phyloP scores from a whole-genome alignment of 768 basidiomycete species.

The Lactarius quietus region DNA sequence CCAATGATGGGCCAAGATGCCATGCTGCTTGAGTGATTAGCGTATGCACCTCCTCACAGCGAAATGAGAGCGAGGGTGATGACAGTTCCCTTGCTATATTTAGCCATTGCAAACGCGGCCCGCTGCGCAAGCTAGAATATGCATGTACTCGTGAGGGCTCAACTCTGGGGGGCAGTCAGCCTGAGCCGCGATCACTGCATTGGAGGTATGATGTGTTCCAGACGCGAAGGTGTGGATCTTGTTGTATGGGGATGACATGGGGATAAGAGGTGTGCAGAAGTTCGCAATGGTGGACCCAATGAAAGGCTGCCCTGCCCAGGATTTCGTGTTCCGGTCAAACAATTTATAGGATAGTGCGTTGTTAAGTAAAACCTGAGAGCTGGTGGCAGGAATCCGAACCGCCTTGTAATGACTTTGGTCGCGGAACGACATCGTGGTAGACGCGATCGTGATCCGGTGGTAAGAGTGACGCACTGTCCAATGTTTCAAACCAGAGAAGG shows the following conservation, averaged over 20 bases:
- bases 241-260: not conserved
- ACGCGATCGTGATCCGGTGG: slow-evolving; percentile 1
- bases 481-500: slow-evolving; percentile 2
- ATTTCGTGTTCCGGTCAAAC: not conserved
- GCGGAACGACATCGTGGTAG: slow-evolving; percentile 4
- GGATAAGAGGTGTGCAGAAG: not conserved
- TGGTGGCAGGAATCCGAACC: not conserved
- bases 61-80: slow-evolving; percentile 38
- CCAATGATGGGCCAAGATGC: slow-evolving; percentile 38
- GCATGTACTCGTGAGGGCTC: slow-evolving; percentile 44
- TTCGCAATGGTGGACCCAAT: not conserved
- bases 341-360: not conserved
- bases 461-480: not conserved
- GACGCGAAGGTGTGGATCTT: not conserved
- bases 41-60: slow-evolving; percentile 38
- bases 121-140: slow-evolving; percentile 46
- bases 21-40: slow-evolving; percentile 45
- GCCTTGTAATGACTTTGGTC: not conserved
- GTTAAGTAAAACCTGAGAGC: not conserved
- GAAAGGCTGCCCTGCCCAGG: not conserved
- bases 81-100: slow-evolving; percentile 46
- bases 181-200: slow-evolving; percentile 43
- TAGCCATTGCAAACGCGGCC: slow-evolving; percentile 45
- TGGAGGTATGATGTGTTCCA: slow-evolving; percentile 34
- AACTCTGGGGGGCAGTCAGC: slow-evolving; percentile 39